phyloP scores from a whole-genome alignment of 2,329 filamentous ascomycete genomes.

The Calonectria pauciramosa region DNA sequence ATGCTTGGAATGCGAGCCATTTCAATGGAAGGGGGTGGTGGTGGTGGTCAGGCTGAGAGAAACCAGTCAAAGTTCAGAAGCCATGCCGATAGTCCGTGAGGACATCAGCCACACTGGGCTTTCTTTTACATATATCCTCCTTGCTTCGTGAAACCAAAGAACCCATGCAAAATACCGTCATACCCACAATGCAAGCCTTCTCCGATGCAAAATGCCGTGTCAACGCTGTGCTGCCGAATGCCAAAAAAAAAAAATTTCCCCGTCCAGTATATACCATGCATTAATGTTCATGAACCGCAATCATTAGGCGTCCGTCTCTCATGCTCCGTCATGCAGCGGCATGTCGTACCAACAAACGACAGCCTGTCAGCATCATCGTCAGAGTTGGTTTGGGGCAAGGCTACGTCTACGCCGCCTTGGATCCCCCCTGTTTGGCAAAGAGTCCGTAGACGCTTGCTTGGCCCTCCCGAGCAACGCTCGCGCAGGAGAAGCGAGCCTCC shows the following conservation, averaged over 20 bases:
- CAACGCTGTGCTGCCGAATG: conserved; percentile 6
- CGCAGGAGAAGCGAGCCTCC: conserved; percentile 78
- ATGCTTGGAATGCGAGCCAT: background rate
- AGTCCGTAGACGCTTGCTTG: conserved; percentile 76
- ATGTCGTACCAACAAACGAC: background rate
- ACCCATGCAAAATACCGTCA: conserved; percentile 1
- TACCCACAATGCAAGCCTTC: conserved; percentile 14
- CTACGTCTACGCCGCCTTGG: conserved; percentile 22
- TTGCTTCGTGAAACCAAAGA: background rate
- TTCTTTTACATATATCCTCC: background rate
- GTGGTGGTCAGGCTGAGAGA: background rate
- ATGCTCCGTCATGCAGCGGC: conserved; percentile 4
- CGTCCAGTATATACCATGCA: conserved; percentile 9
- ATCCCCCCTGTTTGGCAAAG: conserved; percentile 45
- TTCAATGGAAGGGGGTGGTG: background rate
- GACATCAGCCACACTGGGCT: background rate
- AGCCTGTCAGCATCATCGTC: background rate
- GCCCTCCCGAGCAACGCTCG: conserved; percentile 72
- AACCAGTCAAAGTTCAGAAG: background rate
- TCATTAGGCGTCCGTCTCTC: conserved; percentile 1
- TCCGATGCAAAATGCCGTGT: conserved; percentile 6
- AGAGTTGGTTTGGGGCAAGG: background rate
- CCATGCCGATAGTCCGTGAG: conserved; percentile 11
- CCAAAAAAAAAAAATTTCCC: background rate
- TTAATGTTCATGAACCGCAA: conserved; percentile 1